Evolutionary conservation across 768 basidiomycete species (phyloP), one percentile per base, ranked within the genome.

Genomic region (Clitopilus hobsonii): DNA sequence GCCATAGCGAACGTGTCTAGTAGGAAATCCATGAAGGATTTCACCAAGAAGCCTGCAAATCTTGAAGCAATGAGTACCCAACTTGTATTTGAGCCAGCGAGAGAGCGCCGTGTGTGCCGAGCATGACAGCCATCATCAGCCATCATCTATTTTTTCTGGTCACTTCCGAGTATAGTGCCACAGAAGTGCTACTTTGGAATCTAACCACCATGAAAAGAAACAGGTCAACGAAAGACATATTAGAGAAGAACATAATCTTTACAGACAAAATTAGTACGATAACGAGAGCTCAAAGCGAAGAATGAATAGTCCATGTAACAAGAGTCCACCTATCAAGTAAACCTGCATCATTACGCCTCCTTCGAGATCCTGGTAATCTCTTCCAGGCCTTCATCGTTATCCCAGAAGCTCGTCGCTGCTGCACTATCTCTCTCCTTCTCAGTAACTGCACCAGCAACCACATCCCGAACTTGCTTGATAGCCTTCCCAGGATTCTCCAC

Each of bases 301-400:
- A 11, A 36, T 36, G n/a, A 2, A 36, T 4, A 36, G 32, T 36
- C 32, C 32, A 36, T 14, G 32, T 14, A 36, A 36, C n/a, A 36
- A 30, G 32, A 36, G 32, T 36, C 32, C 32, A 36, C 13, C 13
- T 11, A 11, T 36, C 32, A 14, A 30, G 14, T 6, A 7, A 36
- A 14, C 10, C 13, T 4, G 13, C 32, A 36, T 11, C 11, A 54
- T 50, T 16, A 65, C 32, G 58, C 78, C 57, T 87, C 84, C 68
- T 91, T 91, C 55, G 78, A 76, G 4, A 79, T 74, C 63, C 83
- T 80, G 54, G 72, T 74, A 60, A 91, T 88, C 71, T 91, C 89
- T 50, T 86, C 83, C 51, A 84, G 56, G 2, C 89, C 89, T 58
- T 91, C 88, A 63, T 91, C 89, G 51, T 78, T 76, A 28, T 75